Evolutionary conservation across 176 grass and related monocot species (phyloP).

Genomic region (Areca catechu): DNA sequence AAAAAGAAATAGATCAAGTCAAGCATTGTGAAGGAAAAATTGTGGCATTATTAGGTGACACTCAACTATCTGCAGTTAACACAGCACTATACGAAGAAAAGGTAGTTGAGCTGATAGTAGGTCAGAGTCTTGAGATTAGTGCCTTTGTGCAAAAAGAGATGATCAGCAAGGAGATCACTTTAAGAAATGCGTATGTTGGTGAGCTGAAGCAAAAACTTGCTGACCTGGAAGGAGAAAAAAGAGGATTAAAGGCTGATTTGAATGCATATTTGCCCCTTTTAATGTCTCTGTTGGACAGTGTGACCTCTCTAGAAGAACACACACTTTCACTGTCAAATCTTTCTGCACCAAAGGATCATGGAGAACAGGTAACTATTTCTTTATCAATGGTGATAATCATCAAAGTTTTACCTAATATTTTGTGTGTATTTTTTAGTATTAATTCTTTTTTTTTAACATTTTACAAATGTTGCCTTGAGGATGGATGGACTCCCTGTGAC

Average conservation of each 20-base stretch:
- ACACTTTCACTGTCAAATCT: constrained; percentile 39
- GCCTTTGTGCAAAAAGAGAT: constrained; percentile 28
- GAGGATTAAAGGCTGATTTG: constrained; percentile 36
- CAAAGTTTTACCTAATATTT: not conserved
- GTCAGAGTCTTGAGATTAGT: constrained; percentile 36
- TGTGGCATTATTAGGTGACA: constrained; percentile 38
- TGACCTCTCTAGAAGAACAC: constrained; percentile 46
- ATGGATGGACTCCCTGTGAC: too few species aligned
- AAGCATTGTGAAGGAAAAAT: constrained; percentile 42
- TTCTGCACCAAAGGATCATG: constrained; percentile 3
- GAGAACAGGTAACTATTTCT: constrained; percentile 29
- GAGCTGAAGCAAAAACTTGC: constrained; percentile 35
- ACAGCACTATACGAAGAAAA: constrained; percentile 54
- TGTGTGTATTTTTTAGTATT: too few species aligned
- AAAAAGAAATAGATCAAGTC: constrained; percentile 32
- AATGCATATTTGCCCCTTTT: constrained; percentile 34
- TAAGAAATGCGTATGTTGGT: constrained; percentile 31
- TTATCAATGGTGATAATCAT: constrained; percentile 13
- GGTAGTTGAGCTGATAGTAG: constrained; percentile 34
- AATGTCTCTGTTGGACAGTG: constrained; percentile 36
- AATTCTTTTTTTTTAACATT: too few species aligned
- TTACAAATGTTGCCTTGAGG: too few species aligned
- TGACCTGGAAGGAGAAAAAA: constrained; percentile 47
- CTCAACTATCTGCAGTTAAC: constrained; percentile 37
- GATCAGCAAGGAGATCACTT: constrained; percentile 41